Evolutionary conservation across 768 basidiomycete genomes (phyloP), one percentile per base, ranked within the genome.

Genomic region (Rhodosporidiobolus sp.): DNA sequence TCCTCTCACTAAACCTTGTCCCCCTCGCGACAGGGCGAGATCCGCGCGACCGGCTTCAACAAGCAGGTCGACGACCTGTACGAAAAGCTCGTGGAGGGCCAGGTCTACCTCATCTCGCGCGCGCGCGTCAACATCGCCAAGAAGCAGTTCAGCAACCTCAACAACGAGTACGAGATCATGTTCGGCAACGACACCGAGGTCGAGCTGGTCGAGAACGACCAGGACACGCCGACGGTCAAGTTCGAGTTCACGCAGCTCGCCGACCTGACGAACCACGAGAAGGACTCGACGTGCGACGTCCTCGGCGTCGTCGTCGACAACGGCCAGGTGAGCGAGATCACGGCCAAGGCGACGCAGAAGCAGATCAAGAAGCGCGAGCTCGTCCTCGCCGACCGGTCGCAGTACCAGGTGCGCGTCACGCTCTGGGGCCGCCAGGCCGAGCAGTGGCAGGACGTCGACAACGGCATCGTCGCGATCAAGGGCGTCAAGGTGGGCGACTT

Each of bases 341-440:
- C 84, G 28, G 88, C 91, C 32, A 90, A 91, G 78, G 85, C 88
- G 69, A 86, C 87, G 59, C 87, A 87, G 75, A 87, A 88, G 80
- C 76, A 95, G 91, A 85, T 94, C 69, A 84, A 86, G 45, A 98
- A 98, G 81, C 89, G 95, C 56, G 95, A 99, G 55, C 82, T 99
- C 62, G 89, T 86, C 1, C 82, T 99, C 46, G 94, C 94, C 20
- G 95, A 99, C 80, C 86, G 86, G 71, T 89, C 92, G 12, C 86
- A 86, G 48, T 91, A 83, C 78, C 86, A 88, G 24, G 88, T 92
- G 52, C 87, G 92, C 46, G 80, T 97, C 75, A 99, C 95, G 6
- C 83, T 98, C 43, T 99, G 95, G 96, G 96, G 95, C 32, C 92
- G 90, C 80, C 90, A 92, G 80, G 95, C 95, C 0, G 92, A 97